Evolutionary conservation across 2,329 filamentous ascomycete genomes (phyloP), one percentile per base, ranked within the genome.

Genomic region (Emergomyces orientalis): DNA sequence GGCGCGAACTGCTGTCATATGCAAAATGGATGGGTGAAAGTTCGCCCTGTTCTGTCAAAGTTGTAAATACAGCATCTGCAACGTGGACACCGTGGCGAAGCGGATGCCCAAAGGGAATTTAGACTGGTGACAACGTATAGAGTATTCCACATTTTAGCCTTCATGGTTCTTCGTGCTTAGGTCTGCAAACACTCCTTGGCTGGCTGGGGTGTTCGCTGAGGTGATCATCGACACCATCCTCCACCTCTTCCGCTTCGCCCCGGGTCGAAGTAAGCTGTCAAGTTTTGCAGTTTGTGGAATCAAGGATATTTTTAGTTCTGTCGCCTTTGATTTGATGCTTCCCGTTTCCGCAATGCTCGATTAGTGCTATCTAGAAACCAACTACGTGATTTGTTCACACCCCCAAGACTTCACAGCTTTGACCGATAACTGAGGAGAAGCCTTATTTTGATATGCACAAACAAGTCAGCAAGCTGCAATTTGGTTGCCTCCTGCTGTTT

Each of bases 1-100:
- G 56, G 37, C 56, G 56, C 39, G 56, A 59, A 59, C 56, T 32
- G 30, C 41, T 59, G 56, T 45, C 56, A 59, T 43, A 59, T 47
- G 41, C 2, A 45, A 59, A 59, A 30, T 45, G n/a, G 39, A 32
- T n/a, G 4, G 11, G n/a, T 45, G 39, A 47, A 45, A 30, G 55
- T 56, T 56, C 9, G 17, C 30, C 32, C 19, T 56, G 32, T 39
- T 39, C 27, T 56, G 54, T 39, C 54, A 39, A 49, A 25, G 34
- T 2, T 39, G 7, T 56, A 22, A 14, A 4, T 25, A 45, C 25
- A 32, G 39, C 11, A 22, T 25, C 39, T 45, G 25, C 56, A 32
- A 59, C 39, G 39, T 59, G 56, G 25, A 45, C 37, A 45, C 56
- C 22, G 56, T 59, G 56, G 39, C 39, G 39, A 47, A 45, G 56